phyloP scores from a whole-genome alignment of 768 basidiomycete species.

The Boletus barrowsii region DNA sequence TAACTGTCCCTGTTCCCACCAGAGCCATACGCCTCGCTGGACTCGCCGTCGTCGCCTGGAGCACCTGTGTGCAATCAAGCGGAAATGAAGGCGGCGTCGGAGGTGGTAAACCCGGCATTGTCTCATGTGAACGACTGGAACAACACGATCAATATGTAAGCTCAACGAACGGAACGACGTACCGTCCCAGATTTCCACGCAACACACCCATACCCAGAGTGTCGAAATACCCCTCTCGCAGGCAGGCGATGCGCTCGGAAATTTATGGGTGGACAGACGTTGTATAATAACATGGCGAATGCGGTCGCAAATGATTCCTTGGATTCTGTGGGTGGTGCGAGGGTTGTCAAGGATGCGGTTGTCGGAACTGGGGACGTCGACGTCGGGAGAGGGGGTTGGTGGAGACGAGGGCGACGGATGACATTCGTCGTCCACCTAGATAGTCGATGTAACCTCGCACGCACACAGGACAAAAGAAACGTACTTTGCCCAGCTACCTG shows the following conservation, averaged over 20 bases:
- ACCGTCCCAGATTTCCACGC: constrained; percentile 69
- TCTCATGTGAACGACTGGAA: constrained; percentile 57
- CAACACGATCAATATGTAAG: background rate
- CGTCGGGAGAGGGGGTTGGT: constrained; percentile 18
- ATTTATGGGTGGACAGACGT: constrained; percentile 77
- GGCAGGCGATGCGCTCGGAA: constrained; percentile 73
- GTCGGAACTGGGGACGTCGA: constrained; percentile 7
- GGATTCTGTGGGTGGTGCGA: constrained; percentile 27
- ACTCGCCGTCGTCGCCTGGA: constrained; percentile 72
- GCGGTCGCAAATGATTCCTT: constrained; percentile 72
- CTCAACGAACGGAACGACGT: constrained; percentile 10
- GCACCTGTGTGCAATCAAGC: constrained; percentile 74
- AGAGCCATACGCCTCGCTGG: constrained; percentile 37
- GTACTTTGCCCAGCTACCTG: constrained; percentile 71
- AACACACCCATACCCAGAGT: constrained; percentile 78
- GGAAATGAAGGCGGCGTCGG: constrained; percentile 64
- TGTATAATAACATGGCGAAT: constrained; percentile 79
- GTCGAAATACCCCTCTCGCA: constrained; percentile 74
- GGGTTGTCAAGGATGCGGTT: constrained; percentile 30
- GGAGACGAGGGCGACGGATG: constrained; percentile 35
- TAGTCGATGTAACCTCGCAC: background rate
- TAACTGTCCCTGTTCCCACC: background rate
- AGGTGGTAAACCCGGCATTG: constrained; percentile 50
- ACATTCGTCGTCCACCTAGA: constrained; percentile 64
- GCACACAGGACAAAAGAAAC: constrained; percentile 2